Evolutionary conservation across 179 eudicot genomes (phyloP).

Genomic region (Sideroxylon spinosum): DNA sequence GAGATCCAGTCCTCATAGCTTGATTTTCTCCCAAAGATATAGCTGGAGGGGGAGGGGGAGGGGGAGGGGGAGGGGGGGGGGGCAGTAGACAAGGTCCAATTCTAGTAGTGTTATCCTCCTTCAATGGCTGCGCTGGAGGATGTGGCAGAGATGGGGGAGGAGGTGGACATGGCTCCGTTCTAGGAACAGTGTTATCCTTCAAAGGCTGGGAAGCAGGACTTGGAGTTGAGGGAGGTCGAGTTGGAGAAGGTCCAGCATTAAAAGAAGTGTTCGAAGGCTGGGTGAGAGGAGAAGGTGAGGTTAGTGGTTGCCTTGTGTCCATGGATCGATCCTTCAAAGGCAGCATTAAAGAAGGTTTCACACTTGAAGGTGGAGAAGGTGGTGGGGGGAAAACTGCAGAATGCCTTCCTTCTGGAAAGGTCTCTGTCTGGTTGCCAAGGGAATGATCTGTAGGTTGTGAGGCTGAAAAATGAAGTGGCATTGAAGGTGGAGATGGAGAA

Average conservation of each 20-base stretch:
- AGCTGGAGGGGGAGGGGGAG: conserved; percentile 22
- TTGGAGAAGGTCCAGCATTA: background rate
- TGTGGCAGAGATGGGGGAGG: conserved; percentile 34
- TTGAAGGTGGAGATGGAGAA: conserved; percentile 20
- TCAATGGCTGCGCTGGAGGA: conserved; percentile 27
- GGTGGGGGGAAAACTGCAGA: conserved; percentile 16
- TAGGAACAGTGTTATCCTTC: conserved; percentile 17
- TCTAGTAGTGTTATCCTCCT: background rate
- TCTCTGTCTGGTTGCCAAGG: conserved; percentile 2
- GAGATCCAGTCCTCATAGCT: conserved; percentile 1
- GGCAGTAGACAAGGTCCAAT: conserved; percentile 9
- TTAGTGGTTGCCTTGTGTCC: too few relatives aligned
- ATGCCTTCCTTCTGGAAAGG: conserved; percentile 1
- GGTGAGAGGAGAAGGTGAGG: conserved; percentile 12
- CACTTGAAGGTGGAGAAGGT: conserved; percentile 11
- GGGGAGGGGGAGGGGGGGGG: conserved; percentile 9
- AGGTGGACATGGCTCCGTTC: conserved; percentile 21
- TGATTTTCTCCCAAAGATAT: conserved; percentile 7
- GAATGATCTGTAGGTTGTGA: conserved; percentile 13
- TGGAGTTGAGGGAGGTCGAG: conserved; percentile 11
- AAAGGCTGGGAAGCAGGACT: conserved; percentile 13
- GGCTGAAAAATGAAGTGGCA: conserved; percentile 16
- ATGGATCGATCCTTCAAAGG: too few relatives aligned
- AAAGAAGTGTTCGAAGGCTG: conserved; percentile 11
- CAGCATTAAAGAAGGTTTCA: background rate